Percentiles rank a stretch among this genome's conserved stretches.
Evolutionary conservation across 2,329 filamentous ascomycete species (phyloP).

Genomic region (Fusarium sp.): DNA sequence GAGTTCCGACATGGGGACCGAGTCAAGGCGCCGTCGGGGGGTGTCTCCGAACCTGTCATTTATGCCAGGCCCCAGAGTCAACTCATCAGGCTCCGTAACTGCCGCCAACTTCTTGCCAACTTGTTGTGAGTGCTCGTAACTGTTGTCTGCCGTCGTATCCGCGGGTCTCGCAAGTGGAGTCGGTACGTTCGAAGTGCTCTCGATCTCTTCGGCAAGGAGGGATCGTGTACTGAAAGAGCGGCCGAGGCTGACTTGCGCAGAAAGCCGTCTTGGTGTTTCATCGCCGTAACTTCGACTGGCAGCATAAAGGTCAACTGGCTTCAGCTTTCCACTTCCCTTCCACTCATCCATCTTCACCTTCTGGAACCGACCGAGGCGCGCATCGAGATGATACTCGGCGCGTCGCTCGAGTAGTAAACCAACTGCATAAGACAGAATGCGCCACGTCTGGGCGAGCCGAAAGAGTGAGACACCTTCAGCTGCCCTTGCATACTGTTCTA

Average conservation of each 20-base stretch:
- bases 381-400: slow-evolving; percentile 71
- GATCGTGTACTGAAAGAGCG: slow-evolving; percentile 59
- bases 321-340: slow-evolving; percentile 46
- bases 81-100: slow-evolving; percentile 66
- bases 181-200: slow-evolving; percentile 74
- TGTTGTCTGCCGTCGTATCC: slow-evolving; percentile 51
- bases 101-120: slow-evolving; percentile 61
- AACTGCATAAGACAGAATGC: slow-evolving; percentile 71
- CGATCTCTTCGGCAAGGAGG: slow-evolving; percentile 69
- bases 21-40: slow-evolving; percentile 65
- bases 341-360: slow-evolving; percentile 54
- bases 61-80: slow-evolving; percentile 65
- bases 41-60: slow-evolving; percentile 56
- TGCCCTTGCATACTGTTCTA: slow-evolving; percentile 71
- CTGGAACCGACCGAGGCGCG: slow-evolving; percentile 60
- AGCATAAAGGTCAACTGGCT: slow-evolving; percentile 46
- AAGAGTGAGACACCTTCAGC: slow-evolving; percentile 71
- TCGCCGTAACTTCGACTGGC: slow-evolving; percentile 53
- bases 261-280: slow-evolving; percentile 56
- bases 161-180: slow-evolving; percentile 72
- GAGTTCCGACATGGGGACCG: slow-evolving; percentile 65
- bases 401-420: slow-evolving; percentile 68
- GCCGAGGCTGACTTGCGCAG: slow-evolving; percentile 48
- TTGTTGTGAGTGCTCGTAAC: slow-evolving; percentile 49
- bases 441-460: slow-evolving; percentile 76